A percentile compares a stretch with the other conserved stretches of the same genome.
Evolutionary conservation across 805 yeast species (phyloP).

Genomic region (Wickerhamomyces xylosicus): DNA sequence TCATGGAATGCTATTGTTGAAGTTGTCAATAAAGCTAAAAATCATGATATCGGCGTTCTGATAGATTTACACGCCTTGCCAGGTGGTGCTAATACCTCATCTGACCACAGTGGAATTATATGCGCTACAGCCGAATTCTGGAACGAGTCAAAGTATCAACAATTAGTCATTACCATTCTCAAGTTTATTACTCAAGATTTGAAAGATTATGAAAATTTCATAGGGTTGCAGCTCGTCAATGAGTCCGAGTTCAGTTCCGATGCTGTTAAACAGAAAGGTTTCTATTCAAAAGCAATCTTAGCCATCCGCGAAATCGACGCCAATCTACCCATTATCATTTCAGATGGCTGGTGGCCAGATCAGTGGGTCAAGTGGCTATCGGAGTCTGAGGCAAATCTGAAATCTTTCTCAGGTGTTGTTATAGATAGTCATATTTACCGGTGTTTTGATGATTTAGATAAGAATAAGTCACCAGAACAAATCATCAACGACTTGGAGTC

Average conservation of each 20-base stretch:
- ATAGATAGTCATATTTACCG: conserved; percentile 83
- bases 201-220: conserved; percentile 48
- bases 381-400: conserved; percentile 27
- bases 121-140: conserved; percentile 58
- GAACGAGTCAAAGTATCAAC: conserved; percentile 31
- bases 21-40: conserved; percentile 48
- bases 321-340: conserved; percentile 61
- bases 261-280: conserved; percentile 41
- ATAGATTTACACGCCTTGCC: conserved; percentile 88
- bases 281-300: conserved; percentile 55
- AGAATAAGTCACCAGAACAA: conserved; percentile 49
- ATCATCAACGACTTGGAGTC: conserved; percentile 47
- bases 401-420: conserved; percentile 44
- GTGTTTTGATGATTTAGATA: conserved; percentile 73
- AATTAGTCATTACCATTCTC: conserved; percentile 38
- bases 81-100: conserved; percentile 81
- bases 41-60: conserved; percentile 58
- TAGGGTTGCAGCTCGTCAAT: conserved; percentile 79
- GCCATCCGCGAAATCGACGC: conserved; percentile 47
- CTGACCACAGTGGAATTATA: conserved; percentile 68
- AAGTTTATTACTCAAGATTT: conserved; percentile 57
- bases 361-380: conserved; percentile 64
- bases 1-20: conserved; percentile 62
- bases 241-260: conserved; percentile 62
- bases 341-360: conserved; percentile 91